Conservation (phyloP, 2,329 filamentous ascomycete species). For the Pseudogymnoascus sp. region DNA sequence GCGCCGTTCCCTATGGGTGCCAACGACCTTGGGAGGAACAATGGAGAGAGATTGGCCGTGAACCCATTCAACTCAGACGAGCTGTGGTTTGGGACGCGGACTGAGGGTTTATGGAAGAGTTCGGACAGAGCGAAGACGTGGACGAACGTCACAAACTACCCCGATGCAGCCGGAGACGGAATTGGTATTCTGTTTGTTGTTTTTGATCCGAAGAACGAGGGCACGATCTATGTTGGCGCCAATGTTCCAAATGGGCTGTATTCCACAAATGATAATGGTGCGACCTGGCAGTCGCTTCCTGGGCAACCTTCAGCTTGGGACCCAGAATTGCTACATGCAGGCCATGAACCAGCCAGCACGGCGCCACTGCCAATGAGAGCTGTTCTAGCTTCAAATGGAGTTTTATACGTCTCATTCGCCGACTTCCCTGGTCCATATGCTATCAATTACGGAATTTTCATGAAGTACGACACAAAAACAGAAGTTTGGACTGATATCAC, state of each 20-base stretch:
- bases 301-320: slow-evolving; percentile 11
- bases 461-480: background rate
- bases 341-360: slow-evolving; percentile 10
- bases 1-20: slow-evolving; percentile 15
- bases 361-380: slow-evolving; percentile 13
- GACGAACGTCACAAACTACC: slow-evolving; percentile 14
- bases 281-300: slow-evolving; percentile 11
- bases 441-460: background rate
- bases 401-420: background rate
- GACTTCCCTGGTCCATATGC: background rate
- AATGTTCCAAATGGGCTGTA: slow-evolving; percentile 13
- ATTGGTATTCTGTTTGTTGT: slow-evolving; percentile 14
- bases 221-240: slow-evolving; percentile 15
- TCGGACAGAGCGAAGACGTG: slow-evolving; percentile 14
- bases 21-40: slow-evolving; percentile 14
- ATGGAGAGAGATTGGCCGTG: slow-evolving; percentile 14
- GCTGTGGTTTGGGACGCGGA: slow-evolving; percentile 14
- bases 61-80: slow-evolving; percentile 15
- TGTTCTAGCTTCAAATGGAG: background rate
- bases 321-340: slow-evolving; percentile 10
- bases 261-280: slow-evolving; percentile 11
- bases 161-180: slow-evolving; percentile 12
- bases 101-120: slow-evolving; percentile 14
- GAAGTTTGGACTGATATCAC: slow-evolving; percentile 2
- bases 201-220: slow-evolving; percentile 13